Conservation (phyloP, 2,329 filamentous ascomycete genomes). For the Alternaria infectoria region DNA sequence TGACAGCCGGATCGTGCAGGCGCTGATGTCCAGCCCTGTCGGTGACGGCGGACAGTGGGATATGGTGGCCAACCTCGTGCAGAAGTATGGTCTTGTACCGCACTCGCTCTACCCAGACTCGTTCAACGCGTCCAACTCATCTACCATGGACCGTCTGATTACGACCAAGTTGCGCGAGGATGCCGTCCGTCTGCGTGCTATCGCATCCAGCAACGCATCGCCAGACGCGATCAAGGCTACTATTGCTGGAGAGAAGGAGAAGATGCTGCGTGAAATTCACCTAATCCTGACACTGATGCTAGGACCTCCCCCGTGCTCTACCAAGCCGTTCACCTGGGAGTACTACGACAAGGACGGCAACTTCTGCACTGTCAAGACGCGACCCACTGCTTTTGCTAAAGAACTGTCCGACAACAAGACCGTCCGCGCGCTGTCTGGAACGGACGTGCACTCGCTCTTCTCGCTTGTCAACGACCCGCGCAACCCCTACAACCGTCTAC, state of each 20-base stretch:
- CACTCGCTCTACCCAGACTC: slow-evolving; percentile 81
- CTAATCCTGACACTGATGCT: slow-evolving; percentile 81
- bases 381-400: slow-evolving; percentile 73
- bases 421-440: slow-evolving; percentile 63
- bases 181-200: slow-evolving; percentile 71
- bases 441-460: slow-evolving; percentile 72
- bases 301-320: slow-evolving; percentile 75
- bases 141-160: slow-evolving; percentile 73
- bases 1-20: slow-evolving; percentile 75
- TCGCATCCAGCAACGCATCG: slow-evolving; percentile 53
- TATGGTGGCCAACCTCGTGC: slow-evolving; percentile 85
- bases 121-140: slow-evolving; percentile 76
- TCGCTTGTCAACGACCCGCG: slow-evolving; percentile 87
- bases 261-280: slow-evolving; percentile 81
- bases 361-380: slow-evolving; percentile 67
- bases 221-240: slow-evolving; percentile 48
- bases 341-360: slow-evolving; percentile 74
- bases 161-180: slow-evolving; percentile 89
- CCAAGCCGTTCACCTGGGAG: slow-evolving; percentile 77
- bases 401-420: slow-evolving; percentile 67
- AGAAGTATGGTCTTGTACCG: slow-evolving; percentile 88
- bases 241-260: slow-evolving; percentile 65
- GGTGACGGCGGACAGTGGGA: slow-evolving; percentile 90
- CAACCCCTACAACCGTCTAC: slow-evolving; percentile 72
- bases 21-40: slow-evolving; percentile 70